Base-by-base conservation (phyloP, 192 early-diverging fungal species). In the Allomyces macrogynus region DNA sequence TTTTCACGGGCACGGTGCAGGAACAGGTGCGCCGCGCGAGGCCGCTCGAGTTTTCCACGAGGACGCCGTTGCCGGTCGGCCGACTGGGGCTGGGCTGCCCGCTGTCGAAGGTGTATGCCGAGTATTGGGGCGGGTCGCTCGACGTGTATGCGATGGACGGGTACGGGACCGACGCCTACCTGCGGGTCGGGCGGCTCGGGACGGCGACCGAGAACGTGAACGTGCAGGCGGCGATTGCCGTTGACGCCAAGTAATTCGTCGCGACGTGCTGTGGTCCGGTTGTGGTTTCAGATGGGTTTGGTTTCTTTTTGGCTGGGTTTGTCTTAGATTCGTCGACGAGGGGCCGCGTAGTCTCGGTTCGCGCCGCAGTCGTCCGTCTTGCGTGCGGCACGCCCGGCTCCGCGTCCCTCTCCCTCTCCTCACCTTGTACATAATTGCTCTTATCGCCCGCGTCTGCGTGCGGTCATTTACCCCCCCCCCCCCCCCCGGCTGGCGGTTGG, bases 91-190 rank as follows among this genome's bases (percentile, higher is more conserved):
- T 63, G 95, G 95, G 0, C 71, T 95, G 72, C 87, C 49, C 91
- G 0, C 87, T 97, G 86, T 87, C 86, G 62, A 77, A 84, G 62
- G 86, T 93, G 24, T 97, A 94, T 76, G 87, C 89, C 4, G 87
- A 92, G 71, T 97, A 95, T 69, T 97, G 92, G 95, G 91, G 91
- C 23, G 95, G 95, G 8, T 79, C 79, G 23, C 77, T 97, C 32
- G 81, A 81, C 23, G 73, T 94, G 10, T 78, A 83, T 32, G 82
- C 84, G 9, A 82, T 95, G 86, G 83, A 89, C 57, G 92, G 90
- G 4, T 89, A 84, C 64, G 95, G 95, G 20, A 89, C 89, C 26
- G 95, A 97, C 74, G 87, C 86, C 0, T 97, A 94, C 71, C 82
- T 95, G 24, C 81, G 78, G 61, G 77, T 97, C 40, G 80, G 81